These are phyloP conservation scores for Podila epicladia DNA, from an alignment of 192 early-diverging fungal species.

Conservation along the genomic window DNA sequence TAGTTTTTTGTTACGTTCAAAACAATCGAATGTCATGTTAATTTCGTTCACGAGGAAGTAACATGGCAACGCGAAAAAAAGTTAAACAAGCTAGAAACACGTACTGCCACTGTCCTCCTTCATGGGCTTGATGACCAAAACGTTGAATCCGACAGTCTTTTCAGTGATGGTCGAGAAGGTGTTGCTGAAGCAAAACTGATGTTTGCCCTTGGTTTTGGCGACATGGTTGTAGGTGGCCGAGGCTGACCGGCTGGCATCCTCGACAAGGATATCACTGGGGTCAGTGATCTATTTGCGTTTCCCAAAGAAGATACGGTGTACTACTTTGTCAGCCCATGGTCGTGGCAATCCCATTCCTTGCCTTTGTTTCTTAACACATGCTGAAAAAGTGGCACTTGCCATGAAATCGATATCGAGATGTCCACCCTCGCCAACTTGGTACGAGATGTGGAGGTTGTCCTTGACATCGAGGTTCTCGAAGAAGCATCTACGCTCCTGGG, in stretches of 20 bases:
- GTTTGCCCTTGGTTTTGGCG: slow-evolving; percentile 64
- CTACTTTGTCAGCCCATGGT: background rate
- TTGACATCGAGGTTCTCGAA: slow-evolving; percentile 67
- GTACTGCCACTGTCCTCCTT: slow-evolving; percentile 48
- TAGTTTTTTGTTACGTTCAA: background rate
- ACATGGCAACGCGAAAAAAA: slow-evolving; percentile 25
- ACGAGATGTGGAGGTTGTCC: slow-evolving; percentile 75
- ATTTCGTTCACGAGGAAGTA: background rate
- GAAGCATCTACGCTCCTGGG: slow-evolving; percentile 63
- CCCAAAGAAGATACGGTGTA: too few relatives aligned
- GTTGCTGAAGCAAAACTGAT: slow-evolving; percentile 85
- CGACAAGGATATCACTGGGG: slow-evolving; percentile 49
- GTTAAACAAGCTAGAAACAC: slow-evolving; percentile 15
- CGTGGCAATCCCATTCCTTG: too few relatives aligned
- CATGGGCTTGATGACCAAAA: slow-evolving; percentile 55
- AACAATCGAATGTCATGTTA: too few relatives aligned
- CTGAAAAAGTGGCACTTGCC: slow-evolving; percentile 50
- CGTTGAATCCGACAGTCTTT: slow-evolving; percentile 70
- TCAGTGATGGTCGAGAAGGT: slow-evolving; percentile 66
- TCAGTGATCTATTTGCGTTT: slow-evolving; percentile 52
- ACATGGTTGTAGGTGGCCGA: slow-evolving; percentile 53
- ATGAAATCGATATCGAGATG: slow-evolving; percentile 75
- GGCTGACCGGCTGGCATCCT: slow-evolving; percentile 41
- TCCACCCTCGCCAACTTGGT: slow-evolving; percentile 73
- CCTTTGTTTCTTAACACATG: too few relatives aligned